phyloP scores from a whole-genome alignment of 2,329 filamentous ascomycete genomes.

The Helminthosporium solani region DNA sequence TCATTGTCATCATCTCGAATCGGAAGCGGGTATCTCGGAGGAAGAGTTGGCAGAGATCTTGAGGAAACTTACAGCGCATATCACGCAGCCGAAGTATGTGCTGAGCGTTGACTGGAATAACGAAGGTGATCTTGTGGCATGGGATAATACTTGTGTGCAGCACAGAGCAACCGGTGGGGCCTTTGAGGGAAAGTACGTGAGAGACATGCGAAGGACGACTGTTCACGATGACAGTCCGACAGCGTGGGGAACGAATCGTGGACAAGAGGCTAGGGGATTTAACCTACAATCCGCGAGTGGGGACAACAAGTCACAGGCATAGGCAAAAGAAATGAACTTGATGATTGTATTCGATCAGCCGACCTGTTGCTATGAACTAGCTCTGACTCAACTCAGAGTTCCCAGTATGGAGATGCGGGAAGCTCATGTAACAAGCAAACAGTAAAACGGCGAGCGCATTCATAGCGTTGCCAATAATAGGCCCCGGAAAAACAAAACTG shows the following conservation, averaged over 20 bases:
- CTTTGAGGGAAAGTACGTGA: slow-evolving; percentile 51
- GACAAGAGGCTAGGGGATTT: slow-evolving; percentile 17
- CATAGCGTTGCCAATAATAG: too few species aligned
- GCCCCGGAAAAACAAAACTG: neutral
- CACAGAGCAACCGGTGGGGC: slow-evolving; percentile 54
- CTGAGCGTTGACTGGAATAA: slow-evolving; percentile 52
- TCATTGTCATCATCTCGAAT: slow-evolving; percentile 56
- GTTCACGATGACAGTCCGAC: slow-evolving; percentile 52
- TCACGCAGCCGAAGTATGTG: slow-evolving; percentile 50
- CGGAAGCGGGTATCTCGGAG: slow-evolving; percentile 13
- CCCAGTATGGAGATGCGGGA: neutral
- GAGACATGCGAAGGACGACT: slow-evolving; percentile 59
- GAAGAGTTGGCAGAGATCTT: slow-evolving; percentile 42
- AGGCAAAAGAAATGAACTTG: neutral
- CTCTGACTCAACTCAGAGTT: neutral
- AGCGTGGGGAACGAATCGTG: slow-evolving; percentile 48
- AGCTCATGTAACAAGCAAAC: neutral
- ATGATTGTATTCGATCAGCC: neutral
- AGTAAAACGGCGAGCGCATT: too few species aligned
- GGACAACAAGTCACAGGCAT: slow-evolving; percentile 1
- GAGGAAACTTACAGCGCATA: slow-evolving; percentile 50
- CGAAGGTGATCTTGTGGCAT: slow-evolving; percentile 55
- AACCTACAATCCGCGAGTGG: slow-evolving; percentile 14
- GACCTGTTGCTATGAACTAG: neutral
- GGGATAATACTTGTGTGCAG: slow-evolving; percentile 61